These are phyloP conservation scores for Lasiodiplodia theobromae DNA, from an alignment of 2,329 filamentous ascomycete species.

Conservation along the genomic window DNA sequence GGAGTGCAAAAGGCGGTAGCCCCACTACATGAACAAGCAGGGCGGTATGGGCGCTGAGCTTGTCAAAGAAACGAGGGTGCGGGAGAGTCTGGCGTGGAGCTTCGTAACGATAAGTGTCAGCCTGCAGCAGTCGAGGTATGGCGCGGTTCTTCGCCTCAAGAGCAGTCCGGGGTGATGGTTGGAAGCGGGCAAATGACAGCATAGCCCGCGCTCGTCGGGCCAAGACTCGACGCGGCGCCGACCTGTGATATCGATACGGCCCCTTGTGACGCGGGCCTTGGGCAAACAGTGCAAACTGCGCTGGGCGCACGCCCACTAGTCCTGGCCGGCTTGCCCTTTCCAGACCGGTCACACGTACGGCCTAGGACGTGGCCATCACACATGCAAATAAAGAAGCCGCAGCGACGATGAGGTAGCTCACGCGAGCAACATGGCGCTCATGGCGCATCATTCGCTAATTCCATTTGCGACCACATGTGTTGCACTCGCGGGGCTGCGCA, in stretches of 20 bases:
- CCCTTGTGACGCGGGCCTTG: slow-evolving; percentile 19
- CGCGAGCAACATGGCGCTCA: background rate
- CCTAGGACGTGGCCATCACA: background rate
- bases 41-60: background rate
- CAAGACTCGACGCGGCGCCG: slow-evolving; percentile 22
- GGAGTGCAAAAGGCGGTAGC: slow-evolving; percentile 24
- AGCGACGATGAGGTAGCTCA: background rate
- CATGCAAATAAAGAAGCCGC: background rate
- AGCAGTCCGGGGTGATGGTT: slow-evolving; percentile 23
- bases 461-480: background rate
- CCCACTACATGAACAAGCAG: slow-evolving; percentile 24
- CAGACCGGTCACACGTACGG: slow-evolving; percentile 13
- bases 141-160: slow-evolving; percentile 15
- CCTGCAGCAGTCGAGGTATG: slow-evolving; percentile 11
- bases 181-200: slow-evolving; percentile 28
- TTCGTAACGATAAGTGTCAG: slow-evolving; percentile 8
- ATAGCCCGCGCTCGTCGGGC: slow-evolving; percentile 24
- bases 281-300: slow-evolving; percentile 21
- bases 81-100: background rate
- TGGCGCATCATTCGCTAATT: too few relatives aligned
- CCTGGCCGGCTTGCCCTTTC: slow-evolving; percentile 17
- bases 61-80: background rate
- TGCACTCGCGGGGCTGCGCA: background rate
- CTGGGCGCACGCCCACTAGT: background rate
- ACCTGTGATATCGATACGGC: slow-evolving; percentile 26